These are phyloP conservation scores for Boletus sp. DNA, from an alignment of 1,284 basidiomycete species.

Conservation along the genomic window DNA sequence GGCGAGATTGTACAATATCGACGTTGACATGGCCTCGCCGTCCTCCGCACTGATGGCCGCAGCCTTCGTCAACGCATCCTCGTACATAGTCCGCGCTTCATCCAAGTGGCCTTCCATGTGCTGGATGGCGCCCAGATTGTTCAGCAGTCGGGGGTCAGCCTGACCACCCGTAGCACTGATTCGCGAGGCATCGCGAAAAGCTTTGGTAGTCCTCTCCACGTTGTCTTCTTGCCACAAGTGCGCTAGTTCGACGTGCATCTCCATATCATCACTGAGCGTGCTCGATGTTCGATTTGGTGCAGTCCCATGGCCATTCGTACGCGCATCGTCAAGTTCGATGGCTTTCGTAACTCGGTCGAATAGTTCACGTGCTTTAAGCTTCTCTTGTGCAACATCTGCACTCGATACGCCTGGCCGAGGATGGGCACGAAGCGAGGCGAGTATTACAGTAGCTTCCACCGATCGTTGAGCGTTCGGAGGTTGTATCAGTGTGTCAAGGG, in stretches of 20 bases:
- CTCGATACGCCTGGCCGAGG: slow-evolving; percentile 78
- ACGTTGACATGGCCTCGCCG: slow-evolving; percentile 74
- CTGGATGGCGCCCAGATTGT: slow-evolving; percentile 81
- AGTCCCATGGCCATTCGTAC: slow-evolving; percentile 43
- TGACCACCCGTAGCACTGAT: slow-evolving; percentile 56
- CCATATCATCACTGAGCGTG: slow-evolving; percentile 61
- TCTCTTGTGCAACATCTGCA: slow-evolving; percentile 74
- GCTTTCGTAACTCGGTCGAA: slow-evolving; percentile 77
- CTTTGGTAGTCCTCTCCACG: slow-evolving; percentile 70
- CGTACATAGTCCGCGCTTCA: slow-evolving; percentile 65
- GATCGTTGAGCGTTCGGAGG: slow-evolving; percentile 64
- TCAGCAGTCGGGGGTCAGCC: slow-evolving; percentile 70
- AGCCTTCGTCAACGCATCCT: slow-evolving; percentile 66
- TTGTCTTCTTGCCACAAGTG: slow-evolving; percentile 85
- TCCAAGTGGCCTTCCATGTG: slow-evolving; percentile 71
- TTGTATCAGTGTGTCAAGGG: slow-evolving; percentile 81
- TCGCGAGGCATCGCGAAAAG: slow-evolving; percentile 72
- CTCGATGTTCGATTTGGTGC: slow-evolving; percentile 31
- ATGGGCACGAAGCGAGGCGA: slow-evolving; percentile 84
- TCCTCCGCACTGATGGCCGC: slow-evolving; percentile 51
- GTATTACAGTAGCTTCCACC: slow-evolving; percentile 83
- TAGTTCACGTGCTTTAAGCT: slow-evolving; percentile 73
- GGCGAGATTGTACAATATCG: slow-evolving; percentile 87
- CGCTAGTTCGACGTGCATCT: slow-evolving; percentile 87
- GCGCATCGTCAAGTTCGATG: slow-evolving; percentile 60